These are phyloP conservation scores for Comarum palustre DNA, from an alignment of 306 rosid species.

Conservation along the genomic window DNA sequence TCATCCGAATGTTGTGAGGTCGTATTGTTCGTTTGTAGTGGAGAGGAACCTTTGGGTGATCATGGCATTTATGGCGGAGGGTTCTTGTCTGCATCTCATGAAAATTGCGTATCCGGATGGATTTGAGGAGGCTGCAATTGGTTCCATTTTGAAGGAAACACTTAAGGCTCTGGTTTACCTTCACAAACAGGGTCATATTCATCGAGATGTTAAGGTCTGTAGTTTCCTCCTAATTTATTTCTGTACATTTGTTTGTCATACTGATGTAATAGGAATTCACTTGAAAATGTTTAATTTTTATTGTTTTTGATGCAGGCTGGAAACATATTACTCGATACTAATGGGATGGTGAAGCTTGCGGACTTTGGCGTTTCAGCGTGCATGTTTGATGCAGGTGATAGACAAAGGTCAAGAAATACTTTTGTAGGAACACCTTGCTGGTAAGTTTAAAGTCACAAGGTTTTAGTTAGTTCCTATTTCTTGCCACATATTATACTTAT, in stretches of 20 bases:
- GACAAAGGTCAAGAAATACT: constrained; percentile 85
- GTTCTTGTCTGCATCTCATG: constrained; percentile 94
- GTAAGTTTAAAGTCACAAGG: constrained; percentile 29
- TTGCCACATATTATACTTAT: not conserved
- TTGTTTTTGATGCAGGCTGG: constrained; percentile 60
- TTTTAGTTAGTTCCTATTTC: not conserved
- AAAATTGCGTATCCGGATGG: constrained; percentile 85
- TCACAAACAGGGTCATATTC: constrained; percentile 92
- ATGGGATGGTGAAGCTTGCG: constrained; percentile 81
- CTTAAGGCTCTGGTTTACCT: constrained; percentile 89
- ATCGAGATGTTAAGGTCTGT: constrained; percentile 83
- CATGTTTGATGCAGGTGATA: constrained; percentile 90
- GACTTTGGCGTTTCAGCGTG: constrained; percentile 99
- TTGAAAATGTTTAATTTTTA: not conserved
- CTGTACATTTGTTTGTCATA: too few species aligned
- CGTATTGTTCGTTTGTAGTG: constrained; percentile 89
- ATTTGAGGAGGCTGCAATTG: constrained; percentile 79
- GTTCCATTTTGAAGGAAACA: constrained; percentile 77
- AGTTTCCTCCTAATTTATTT: not conserved
- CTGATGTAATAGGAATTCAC: not conserved
- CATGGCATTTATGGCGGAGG: constrained; percentile 96
- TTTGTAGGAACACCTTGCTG: constrained; percentile 99
- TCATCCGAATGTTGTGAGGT: constrained; percentile 78
- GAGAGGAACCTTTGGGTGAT: constrained; percentile 82
- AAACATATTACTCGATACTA: constrained; percentile 70